Base-by-base conservation (phyloP, 441 rosid species). In the Gossypium davidsonii region DNA sequence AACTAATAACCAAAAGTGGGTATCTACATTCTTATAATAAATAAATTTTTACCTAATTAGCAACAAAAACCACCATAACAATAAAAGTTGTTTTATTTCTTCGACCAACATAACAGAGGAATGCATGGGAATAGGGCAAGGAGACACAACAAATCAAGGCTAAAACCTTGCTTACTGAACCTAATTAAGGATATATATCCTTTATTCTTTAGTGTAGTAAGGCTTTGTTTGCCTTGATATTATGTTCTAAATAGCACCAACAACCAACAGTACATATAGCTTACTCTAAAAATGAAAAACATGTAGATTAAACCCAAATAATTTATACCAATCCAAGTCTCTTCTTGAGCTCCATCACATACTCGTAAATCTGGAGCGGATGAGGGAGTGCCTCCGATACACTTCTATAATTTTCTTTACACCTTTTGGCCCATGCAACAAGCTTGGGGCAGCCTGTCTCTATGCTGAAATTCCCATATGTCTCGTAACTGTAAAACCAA, bases 401-500 rank as follows among this genome's bases (percentile, higher is more conserved):
- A 10, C 61, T 73, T 12, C 34, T 61, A 37, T 56, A 9, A 56
- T 34, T 62, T 9, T 61, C 20, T 57, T 9, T 51, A 60, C 76
- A 73, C 21, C 76, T 64, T 23, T 73, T 14, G 52, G 70, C 76
- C 76, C 76, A 73, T 2, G 51, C 76, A n/a, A 52, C 34, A 21
- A 73, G 56, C 53, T 73, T 63, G 17, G 70, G 76, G 18, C 71
- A 73, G 1, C 20, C 37, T 12, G n/a, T 51, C 20, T 73, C 70
- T 2, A 73, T 63, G 63, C 61, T 62, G 70, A 73, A 62, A 42
- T 18, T 18, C 14, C 70, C 79, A 48, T 68, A 70, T 2, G 3
- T 73, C 74, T 76, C 69, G 15, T 37, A 70, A 3, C 64, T 42
- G 18, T 76, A 76, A 64, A 73, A 79, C 82, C 77, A 73, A 48